Evolutionary conservation across 164 flowering plant species (phyloP).

Genomic region (Akebia trifoliata): DNA sequence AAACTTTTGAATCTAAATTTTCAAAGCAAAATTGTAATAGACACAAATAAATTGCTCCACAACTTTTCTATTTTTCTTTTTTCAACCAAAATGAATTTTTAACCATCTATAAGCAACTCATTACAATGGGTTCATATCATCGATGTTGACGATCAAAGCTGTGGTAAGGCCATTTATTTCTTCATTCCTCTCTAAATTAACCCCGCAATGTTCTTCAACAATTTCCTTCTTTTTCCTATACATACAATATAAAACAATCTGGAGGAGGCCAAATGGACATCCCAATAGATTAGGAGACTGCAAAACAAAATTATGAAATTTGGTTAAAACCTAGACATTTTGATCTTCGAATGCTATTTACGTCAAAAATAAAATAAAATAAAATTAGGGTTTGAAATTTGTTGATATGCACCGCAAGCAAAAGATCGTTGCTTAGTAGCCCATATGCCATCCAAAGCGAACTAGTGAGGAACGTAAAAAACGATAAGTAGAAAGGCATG

Average conservation of each 20-base stretch:
- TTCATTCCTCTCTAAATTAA: constrained; percentile 27
- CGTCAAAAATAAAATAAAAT: too few relatives aligned
- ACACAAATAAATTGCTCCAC: too few relatives aligned
- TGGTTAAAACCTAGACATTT: too few relatives aligned
- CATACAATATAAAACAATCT: constrained; percentile 47
- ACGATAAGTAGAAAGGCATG: constrained; percentile 24
- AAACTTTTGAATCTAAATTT: too few relatives aligned
- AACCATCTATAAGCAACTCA: too few relatives aligned
- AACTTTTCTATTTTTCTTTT: too few relatives aligned
- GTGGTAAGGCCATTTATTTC: background rate
- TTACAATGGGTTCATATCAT: too few relatives aligned
- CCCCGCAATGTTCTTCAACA: constrained; percentile 28
- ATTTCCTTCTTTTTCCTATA: constrained; percentile 31
- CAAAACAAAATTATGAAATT: constrained; percentile 6
- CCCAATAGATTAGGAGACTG: constrained; percentile 59
- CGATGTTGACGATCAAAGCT: background rate
- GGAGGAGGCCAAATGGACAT: constrained; percentile 41
- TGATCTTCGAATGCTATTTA: too few relatives aligned
- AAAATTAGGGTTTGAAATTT: background rate
- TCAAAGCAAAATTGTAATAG: too few relatives aligned
- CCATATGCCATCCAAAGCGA: constrained; percentile 21
- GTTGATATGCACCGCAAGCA: constrained; percentile 13
- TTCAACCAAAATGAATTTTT: too few relatives aligned
- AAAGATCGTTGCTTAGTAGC: constrained; percentile 15
- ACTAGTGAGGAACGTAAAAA: constrained; percentile 22